These are phyloP conservation scores for Suillus spraguei DNA, from an alignment of 768 basidiomycete genomes.

Conservation along the genomic window DNA sequence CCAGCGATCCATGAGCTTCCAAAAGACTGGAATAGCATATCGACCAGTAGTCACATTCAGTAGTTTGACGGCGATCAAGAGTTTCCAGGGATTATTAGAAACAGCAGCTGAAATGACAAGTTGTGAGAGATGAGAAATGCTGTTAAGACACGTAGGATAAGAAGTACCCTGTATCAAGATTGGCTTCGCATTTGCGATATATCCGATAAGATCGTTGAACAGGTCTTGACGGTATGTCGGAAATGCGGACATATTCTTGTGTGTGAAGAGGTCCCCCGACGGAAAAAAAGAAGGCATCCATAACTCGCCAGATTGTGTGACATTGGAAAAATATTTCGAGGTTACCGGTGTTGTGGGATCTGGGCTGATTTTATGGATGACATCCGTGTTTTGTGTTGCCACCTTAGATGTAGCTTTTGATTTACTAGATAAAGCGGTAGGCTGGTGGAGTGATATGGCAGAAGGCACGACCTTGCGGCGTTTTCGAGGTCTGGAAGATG, in stretches of 20 bases:
- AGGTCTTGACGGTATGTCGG: constrained; percentile 5
- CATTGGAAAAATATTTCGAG: constrained; percentile 9
- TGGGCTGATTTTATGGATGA: constrained; percentile 4
- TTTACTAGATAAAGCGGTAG: neutral
- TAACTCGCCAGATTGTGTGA: constrained; percentile 14
- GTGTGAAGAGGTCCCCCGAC: neutral
- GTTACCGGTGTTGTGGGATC: constrained; percentile 10
- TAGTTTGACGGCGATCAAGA: constrained; percentile 66
- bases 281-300: neutral
- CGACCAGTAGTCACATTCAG: constrained; percentile 72
- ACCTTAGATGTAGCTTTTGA: neutral
- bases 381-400: neutral
- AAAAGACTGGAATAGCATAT: constrained; percentile 67
- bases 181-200: constrained; percentile 32
- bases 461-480: neutral
- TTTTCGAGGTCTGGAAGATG: neutral
- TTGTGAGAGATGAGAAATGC: neutral
- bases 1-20: constrained; percentile 57
- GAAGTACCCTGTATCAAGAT: constrained; percentile 34
- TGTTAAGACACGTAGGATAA: neutral
- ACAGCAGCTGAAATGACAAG: constrained; percentile 44
- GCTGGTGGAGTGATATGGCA: constrained; percentile 1
- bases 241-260: neutral
- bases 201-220: constrained; percentile 26
- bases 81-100: constrained; percentile 64